A percentile compares a stretch with the other conserved stretches of the same genome.
phyloP scores from a whole-genome alignment of 169 alveolate species.

The Cryptosporidium sp. region DNA sequence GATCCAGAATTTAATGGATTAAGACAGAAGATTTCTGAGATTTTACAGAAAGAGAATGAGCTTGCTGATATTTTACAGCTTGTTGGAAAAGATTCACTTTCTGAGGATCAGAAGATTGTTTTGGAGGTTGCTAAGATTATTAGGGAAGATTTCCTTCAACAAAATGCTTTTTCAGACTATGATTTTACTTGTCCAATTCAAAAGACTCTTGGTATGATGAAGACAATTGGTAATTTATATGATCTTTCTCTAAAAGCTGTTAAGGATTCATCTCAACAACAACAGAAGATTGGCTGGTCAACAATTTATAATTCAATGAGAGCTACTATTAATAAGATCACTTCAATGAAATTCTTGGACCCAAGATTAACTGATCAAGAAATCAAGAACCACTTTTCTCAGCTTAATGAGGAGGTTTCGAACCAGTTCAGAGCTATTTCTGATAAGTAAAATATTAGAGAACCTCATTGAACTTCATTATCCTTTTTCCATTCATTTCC shows the following conservation, averaged over 20 bases:
- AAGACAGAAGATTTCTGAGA: constrained; percentile 92
- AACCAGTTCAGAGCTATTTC: constrained; percentile 80
- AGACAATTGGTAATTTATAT: constrained; percentile 92
- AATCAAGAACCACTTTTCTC: constrained; percentile 81
- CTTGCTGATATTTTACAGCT: constrained; percentile 97
- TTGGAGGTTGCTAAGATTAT: constrained; percentile 96
- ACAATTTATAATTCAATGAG: constrained; percentile 91
- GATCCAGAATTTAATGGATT: constrained; percentile 93
- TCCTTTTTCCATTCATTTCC: neutral
- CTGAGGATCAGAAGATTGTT: constrained; percentile 94
- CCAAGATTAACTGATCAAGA: constrained; percentile 86
- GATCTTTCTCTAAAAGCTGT: constrained; percentile 92
- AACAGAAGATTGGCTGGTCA: constrained; percentile 92
- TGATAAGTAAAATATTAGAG: constrained; percentile 4
- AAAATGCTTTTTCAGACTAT: constrained; percentile 97
- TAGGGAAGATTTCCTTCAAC: constrained; percentile 98
- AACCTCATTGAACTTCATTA: neutral
- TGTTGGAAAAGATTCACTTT: constrained; percentile 98
- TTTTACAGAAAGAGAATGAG: constrained; percentile 96
- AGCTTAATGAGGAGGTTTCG: constrained; percentile 78
- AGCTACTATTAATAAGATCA: constrained; percentile 89
- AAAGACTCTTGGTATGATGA: constrained; percentile 98
- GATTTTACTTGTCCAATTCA: constrained; percentile 97
- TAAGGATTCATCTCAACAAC: constrained; percentile 87
- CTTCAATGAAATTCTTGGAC: constrained; percentile 91